Evolutionary conservation across 305 asterid genomes (phyloP).

Genomic region (Fraxinus platypoda): DNA sequence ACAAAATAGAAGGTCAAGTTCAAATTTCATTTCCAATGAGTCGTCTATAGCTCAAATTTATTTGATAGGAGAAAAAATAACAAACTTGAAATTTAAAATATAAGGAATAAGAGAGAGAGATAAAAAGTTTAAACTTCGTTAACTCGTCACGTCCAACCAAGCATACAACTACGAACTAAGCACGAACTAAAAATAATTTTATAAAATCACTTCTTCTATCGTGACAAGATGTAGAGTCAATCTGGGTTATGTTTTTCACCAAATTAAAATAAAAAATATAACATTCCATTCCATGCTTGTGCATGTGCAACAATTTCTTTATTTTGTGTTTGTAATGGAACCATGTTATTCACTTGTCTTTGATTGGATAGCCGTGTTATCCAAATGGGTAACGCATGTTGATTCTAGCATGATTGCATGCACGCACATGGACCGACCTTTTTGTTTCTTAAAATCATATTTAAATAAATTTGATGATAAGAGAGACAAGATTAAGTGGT

Average conservation of each 20-base stretch:
- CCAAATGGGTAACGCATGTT: background rate
- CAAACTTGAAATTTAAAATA: too few species aligned
- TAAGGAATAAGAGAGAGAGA: too few species aligned
- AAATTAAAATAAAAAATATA: background rate
- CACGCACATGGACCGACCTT: slow-evolving; percentile 13
- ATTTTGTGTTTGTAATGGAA: background rate
- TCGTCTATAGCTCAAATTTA: too few species aligned
- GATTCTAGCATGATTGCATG: slow-evolving; percentile 23
- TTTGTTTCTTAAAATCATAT: background rate
- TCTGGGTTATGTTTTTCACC: background rate
- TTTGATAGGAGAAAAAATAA: background rate
- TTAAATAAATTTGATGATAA: background rate
- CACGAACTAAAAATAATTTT: background rate
- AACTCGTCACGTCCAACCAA: background rate
- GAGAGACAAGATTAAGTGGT: slow-evolving; percentile 18
- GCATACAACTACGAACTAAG: background rate
- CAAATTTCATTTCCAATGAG: too few species aligned
- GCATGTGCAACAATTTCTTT: slow-evolving; percentile 17
- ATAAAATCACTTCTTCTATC: background rate
- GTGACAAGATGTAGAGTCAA: background rate
- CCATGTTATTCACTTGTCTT: slow-evolving; percentile 23
- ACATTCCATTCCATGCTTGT: background rate
- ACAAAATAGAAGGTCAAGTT: too few species aligned
- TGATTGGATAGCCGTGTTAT: background rate
- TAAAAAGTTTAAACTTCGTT: too few species aligned